Percentiles rank a stretch among this genome's conserved stretches.
Conservation (phyloP, 176 grass and related monocot species). For the Eragrostis nindensis region DNA sequence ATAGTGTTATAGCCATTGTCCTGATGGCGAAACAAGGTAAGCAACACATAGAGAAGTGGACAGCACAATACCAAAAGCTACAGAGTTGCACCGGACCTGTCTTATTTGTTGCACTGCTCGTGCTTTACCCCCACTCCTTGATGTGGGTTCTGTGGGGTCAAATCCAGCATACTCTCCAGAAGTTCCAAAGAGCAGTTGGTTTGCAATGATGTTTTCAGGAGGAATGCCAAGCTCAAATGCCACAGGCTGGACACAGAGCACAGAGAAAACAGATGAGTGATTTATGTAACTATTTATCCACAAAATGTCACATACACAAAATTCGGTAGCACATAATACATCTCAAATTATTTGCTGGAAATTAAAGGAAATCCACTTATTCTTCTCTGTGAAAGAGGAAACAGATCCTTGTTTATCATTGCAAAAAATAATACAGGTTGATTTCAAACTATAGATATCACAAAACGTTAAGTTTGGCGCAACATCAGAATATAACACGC, state of each 20-base stretch:
- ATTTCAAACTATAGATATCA: constrained; percentile 6
- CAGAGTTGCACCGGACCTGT: constrained; percentile 51
- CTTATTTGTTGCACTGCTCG: constrained; percentile 85
- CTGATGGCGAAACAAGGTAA: constrained; percentile 43
- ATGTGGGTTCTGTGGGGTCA: constrained; percentile 86
- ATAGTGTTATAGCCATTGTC: constrained; percentile 45
- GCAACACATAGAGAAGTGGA: background rate
- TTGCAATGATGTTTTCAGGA: constrained; percentile 87
- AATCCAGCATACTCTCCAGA: constrained; percentile 86
- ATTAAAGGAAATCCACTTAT: background rate
- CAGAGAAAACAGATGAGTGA: constrained; percentile 16
- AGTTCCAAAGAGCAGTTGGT: constrained; percentile 76
- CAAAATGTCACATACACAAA: background rate
- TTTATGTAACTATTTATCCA: constrained; percentile 1
- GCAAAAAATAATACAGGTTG: background rate
- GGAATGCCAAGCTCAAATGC: constrained; percentile 80
- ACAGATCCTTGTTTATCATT: background rate
- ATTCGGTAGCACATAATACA: background rate
- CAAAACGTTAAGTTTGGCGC: constrained; percentile 2
- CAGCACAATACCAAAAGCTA: constrained; percentile 21
- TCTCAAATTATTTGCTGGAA: background rate
- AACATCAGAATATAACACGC: background rate
- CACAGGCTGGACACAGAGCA: constrained; percentile 66
- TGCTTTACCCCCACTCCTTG: constrained; percentile 88
- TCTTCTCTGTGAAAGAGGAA: background rate